A percentile compares a stretch with the other conserved stretches of the same genome.
phyloP scores from a whole-genome alignment of 768 basidiomycete species.

The Grammothele lineata region DNA sequence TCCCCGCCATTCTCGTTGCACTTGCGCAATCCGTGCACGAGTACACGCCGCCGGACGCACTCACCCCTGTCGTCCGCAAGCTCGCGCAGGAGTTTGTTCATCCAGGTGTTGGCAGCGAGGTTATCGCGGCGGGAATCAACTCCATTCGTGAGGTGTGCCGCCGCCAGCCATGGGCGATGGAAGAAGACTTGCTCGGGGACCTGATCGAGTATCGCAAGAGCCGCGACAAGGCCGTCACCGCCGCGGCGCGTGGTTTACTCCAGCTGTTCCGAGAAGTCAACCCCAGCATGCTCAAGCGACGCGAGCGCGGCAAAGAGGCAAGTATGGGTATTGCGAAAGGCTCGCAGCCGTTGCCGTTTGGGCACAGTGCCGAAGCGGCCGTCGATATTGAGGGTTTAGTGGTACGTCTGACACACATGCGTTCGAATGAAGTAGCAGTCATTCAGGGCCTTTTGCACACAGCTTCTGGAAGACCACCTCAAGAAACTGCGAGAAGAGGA shows the following conservation, averaged over 20 bases:
- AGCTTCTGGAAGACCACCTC: conserved; percentile 90
- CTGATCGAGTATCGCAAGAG: conserved; percentile 94
- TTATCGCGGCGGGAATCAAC: conserved; percentile 96
- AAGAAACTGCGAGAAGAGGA: conserved; percentile 65
- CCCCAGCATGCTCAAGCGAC: conserved; percentile 83
- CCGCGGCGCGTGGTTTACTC: conserved; percentile 83
- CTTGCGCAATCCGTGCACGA: conserved; percentile 95
- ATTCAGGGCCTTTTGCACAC: not conserved
- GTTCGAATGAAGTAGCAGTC: too few relatives aligned
- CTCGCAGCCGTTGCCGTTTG: conserved; percentile 71
- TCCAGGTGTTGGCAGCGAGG: conserved; percentile 93
- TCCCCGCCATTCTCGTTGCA: conserved; percentile 89
- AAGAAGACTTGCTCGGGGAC: conserved; percentile 89
- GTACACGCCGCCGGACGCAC: conserved; percentile 87
- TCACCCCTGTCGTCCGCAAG: conserved; percentile 87
- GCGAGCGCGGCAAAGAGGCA: conserved; percentile 92
- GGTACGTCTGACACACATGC: too few relatives aligned
- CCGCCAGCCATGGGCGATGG: conserved; percentile 95
- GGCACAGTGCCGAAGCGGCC: conserved; percentile 69
- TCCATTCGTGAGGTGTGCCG: conserved; percentile 92
- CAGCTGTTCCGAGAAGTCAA: conserved; percentile 96
- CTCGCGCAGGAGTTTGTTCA: conserved; percentile 95
- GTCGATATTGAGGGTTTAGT: conserved; percentile 88
- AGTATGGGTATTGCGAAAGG: conserved; percentile 69
- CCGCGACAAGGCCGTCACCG: conserved; percentile 87